Base-by-base conservation (phyloP, 202 grass and related monocot genomes). In the Saccharum hybrid region DNA sequence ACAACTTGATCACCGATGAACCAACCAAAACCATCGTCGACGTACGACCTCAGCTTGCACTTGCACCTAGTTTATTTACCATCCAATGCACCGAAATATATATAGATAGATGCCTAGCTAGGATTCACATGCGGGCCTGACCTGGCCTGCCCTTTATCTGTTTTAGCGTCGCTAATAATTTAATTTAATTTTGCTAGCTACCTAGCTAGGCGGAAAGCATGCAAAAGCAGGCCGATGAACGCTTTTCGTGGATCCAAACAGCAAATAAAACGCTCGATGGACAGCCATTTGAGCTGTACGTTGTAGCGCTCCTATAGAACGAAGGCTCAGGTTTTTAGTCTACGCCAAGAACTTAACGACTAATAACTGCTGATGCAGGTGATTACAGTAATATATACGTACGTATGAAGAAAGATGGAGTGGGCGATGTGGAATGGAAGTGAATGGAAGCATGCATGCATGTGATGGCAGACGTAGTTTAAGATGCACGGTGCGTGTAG, bases 361-460 rank as follows among this genome's bases (percentile, higher is more conserved):
- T n/a, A 46, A 8, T 48, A 48, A 15, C 45, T 14, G 45, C 45
- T 48, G 45, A 48, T 0, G 45, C 6, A 19, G 51, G 16, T n/a
- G 51, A 54, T 54, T n/a, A 54, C 16, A 7, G 15, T 45, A 45
- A 43, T 43, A 43, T 0, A 10, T 3, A 12, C 3, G 26, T 26
- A 26, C 26, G 4, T 45, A 12, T 45, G 10, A 45, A 45, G 42
- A 45, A 42, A 46, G 57, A 23, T 10, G 22, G 21, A 26, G 8
- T 26, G 8, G 39, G 46, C 1, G 28, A 49, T 48, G 13, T 28
- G 28, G 46, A 49, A 14, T 5, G 12, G 13, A 48, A 62, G 68
- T 33, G 72, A 84, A 80, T 42, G 64, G 51, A 56, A 56, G 18
- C 2, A 87, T 57, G 71, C 70, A 88, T 80, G 71, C 76, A 88